A percentile compares a stretch with the other conserved stretches of the same genome.
These are phyloP conservation scores for Kluyveromyces nonfermentans DNA, from an alignment of 805 yeast species.

Conservation along the genomic window DNA sequence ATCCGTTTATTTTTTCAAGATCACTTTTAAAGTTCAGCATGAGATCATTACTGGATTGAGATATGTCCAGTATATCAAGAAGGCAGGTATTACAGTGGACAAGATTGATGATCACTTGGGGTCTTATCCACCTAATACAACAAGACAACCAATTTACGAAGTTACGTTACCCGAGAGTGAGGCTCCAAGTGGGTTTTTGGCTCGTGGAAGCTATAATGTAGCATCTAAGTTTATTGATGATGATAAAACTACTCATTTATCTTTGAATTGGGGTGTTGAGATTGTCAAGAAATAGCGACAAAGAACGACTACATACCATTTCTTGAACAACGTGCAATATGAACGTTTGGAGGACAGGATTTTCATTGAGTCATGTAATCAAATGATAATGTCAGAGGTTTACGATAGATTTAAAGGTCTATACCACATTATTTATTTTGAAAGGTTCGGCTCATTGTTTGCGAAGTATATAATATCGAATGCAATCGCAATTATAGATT, in stretches of 20 bases:
- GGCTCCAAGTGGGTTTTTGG: constrained; percentile 85
- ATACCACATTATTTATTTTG: neutral
- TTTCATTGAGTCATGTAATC: too few species aligned
- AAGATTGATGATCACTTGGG: constrained; percentile 84
- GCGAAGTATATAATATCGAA: neutral
- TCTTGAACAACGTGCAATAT: too few species aligned
- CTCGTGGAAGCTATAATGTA: constrained; percentile 79
- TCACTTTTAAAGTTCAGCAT: constrained; percentile 78
- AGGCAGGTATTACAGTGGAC: constrained; percentile 81
- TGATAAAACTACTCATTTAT: constrained; percentile 64
- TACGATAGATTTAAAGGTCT: neutral
- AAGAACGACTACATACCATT: neutral
- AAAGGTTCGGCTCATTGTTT: neutral
- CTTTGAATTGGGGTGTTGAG: constrained; percentile 78
- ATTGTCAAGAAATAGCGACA: constrained; percentile 48
- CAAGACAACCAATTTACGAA: constrained; percentile 68
- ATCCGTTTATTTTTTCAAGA: constrained; percentile 58
- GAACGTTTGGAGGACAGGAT: too few species aligned
- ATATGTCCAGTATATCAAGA: constrained; percentile 75
- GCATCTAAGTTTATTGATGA: constrained; percentile 79
- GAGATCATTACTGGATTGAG: constrained; percentile 86
- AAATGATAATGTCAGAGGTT: neutral
- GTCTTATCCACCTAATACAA: constrained; percentile 82
- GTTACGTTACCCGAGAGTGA: constrained; percentile 57
- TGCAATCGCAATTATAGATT: neutral